Evolutionary conservation across 495 filamentous ascomycete genomes (phyloP).

Genomic region (Aspergillus haitiensis): DNA sequence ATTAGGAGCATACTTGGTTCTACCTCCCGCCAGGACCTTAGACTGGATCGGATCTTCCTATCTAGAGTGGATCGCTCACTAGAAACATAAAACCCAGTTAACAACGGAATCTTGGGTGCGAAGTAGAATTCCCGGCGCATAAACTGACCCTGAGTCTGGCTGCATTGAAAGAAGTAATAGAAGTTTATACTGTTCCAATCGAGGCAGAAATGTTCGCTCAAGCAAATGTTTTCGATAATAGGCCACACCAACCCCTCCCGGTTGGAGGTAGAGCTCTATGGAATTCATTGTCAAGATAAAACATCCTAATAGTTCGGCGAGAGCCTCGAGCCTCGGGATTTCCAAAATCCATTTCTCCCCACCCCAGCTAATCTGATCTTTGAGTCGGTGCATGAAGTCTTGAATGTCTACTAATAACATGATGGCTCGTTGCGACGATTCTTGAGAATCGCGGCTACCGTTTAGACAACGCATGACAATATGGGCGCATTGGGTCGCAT

Average conservation of each 20-base stretch:
- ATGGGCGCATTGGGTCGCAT: constrained; percentile 20
- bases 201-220: constrained; percentile 29
- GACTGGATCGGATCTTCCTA: constrained; percentile 17
- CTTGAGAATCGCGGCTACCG: constrained; percentile 24
- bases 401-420: constrained; percentile 25
- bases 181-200: constrained; percentile 36
- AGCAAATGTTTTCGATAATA: constrained; percentile 34
- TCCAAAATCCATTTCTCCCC: constrained; percentile 33
- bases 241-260: constrained; percentile 31
- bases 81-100: not conserved
- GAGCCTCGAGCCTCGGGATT: constrained; percentile 17
- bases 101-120: too few relatives aligned
- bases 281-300: constrained; percentile 29
- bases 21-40: constrained; percentile 22
- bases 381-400: constrained; percentile 28
- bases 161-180: constrained; percentile 34
- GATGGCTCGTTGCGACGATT: constrained; percentile 23
- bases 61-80: constrained; percentile 28
- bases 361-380: constrained; percentile 30
- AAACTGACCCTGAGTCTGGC: constrained; percentile 31
- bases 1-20: too few relatives aligned
- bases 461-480: constrained; percentile 27
- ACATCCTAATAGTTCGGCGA: constrained; percentile 27
- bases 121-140: too few relatives aligned
- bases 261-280: constrained; percentile 37